These are phyloP conservation scores for Gossypium thurberi DNA, from an alignment of 345 rosid species.

Conservation along the genomic window DNA sequence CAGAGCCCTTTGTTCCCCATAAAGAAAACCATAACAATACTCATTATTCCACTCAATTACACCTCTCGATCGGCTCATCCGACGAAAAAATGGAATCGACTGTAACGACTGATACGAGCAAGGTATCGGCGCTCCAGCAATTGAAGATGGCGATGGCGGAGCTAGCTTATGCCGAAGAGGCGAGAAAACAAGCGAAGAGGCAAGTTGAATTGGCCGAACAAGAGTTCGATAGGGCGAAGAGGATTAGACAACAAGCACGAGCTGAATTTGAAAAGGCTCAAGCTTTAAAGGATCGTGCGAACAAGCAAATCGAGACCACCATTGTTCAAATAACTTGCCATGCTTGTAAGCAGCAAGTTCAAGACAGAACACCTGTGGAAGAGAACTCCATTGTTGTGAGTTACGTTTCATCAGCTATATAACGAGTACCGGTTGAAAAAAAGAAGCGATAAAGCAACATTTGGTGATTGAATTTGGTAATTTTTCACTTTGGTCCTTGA, in stretches of 20 bases:
- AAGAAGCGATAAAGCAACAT: too few species aligned
- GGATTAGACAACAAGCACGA: constrained; percentile 70
- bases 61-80: constrained; percentile 58
- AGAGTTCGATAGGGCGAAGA: constrained; percentile 72
- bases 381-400: constrained; percentile 47
- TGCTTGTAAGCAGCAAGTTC: constrained; percentile 63
- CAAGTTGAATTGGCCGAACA: constrained; percentile 76
- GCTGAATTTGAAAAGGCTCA: constrained; percentile 68
- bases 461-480: too few species aligned
- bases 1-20: constrained; percentile 20
- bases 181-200: constrained; percentile 52
- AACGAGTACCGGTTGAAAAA: constrained; percentile 34
- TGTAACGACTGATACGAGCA: background rate
- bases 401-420: constrained; percentile 40
- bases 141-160: constrained; percentile 53
- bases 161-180: constrained; percentile 52
- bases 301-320: constrained; percentile 52
- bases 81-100: constrained; percentile 28
- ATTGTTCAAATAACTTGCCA: constrained; percentile 72
- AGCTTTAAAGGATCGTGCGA: constrained; percentile 52
- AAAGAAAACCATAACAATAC: constrained; percentile 19
- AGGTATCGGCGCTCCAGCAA: constrained; percentile 26
- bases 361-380: constrained; percentile 28
- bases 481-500: too few species aligned
- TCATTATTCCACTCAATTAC: constrained; percentile 37